Conservation (phyloP, 2,329 filamentous ascomycete genomes). For the Metarhizium sp. region DNA sequence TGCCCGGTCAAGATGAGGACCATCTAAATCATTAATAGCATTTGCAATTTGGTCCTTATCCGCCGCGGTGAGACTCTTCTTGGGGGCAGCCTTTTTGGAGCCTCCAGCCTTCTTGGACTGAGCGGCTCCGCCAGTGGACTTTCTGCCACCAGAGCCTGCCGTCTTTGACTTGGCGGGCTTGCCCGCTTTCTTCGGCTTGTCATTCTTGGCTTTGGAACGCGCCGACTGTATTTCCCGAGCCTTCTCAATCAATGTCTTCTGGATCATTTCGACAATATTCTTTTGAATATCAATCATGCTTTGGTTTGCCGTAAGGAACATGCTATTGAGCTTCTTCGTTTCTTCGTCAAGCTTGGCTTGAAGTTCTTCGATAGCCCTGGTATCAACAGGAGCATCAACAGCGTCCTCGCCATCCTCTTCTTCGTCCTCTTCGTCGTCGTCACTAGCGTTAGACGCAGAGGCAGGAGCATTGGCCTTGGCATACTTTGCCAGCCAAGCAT, state of each 20-base stretch:
- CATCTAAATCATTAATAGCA: constrained; percentile 72
- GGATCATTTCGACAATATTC: constrained; percentile 53
- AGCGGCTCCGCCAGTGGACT: constrained; percentile 23
- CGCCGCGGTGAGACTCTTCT: constrained; percentile 54
- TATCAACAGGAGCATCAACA: constrained; percentile 31
- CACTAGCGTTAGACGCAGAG: constrained; percentile 54
- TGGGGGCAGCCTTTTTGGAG: constrained; percentile 34
- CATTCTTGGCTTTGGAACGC: constrained; percentile 37
- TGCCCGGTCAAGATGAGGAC: constrained; percentile 66
- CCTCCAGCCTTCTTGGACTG: constrained; percentile 26
- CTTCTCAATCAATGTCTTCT: constrained; percentile 65
- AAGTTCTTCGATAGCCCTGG: constrained; percentile 40
- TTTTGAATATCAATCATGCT: constrained; percentile 47
- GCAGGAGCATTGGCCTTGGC: constrained; percentile 46
- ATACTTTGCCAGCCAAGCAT: constrained; percentile 70
- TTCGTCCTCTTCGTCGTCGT: constrained; percentile 64
- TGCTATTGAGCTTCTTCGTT: constrained; percentile 45
- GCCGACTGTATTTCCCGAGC: constrained; percentile 50
- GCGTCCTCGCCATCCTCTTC: constrained; percentile 42
- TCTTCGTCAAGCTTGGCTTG: constrained; percentile 45
- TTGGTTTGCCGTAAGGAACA: constrained; percentile 42
- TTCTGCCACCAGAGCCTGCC: constrained; percentile 29
- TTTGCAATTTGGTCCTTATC: constrained; percentile 91
- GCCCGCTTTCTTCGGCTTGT: constrained; percentile 52
- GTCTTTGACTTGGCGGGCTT: constrained; percentile 47